phyloP scores from a whole-genome alignment of 2,329 filamentous ascomycete genomes.

The Colletotrichum trifolii region DNA sequence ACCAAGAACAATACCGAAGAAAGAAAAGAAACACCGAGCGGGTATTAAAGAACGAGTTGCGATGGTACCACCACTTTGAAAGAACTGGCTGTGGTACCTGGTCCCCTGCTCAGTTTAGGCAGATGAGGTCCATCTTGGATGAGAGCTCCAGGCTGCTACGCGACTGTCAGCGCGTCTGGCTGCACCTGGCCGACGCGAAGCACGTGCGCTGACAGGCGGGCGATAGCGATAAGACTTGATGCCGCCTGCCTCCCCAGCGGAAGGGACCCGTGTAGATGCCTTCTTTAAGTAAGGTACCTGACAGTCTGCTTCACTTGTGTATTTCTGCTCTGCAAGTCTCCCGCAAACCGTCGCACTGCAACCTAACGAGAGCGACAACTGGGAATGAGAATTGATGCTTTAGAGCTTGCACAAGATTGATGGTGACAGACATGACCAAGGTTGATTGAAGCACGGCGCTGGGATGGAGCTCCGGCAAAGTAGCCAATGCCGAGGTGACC shows the following conservation, averaged over 20 bases:
- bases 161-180: slow-evolving; percentile 22
- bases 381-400: too few relatives aligned
- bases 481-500: slow-evolving; percentile 28
- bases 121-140: slow-evolving; percentile 28
- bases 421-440: neutral
- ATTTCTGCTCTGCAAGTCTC: too few relatives aligned
- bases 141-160: slow-evolving; percentile 33
- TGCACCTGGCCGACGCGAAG: slow-evolving; percentile 25
- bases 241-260: neutral
- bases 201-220: slow-evolving; percentile 29
- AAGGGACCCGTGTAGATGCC: neutral
- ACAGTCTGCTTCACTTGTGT: neutral
- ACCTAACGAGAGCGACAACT: too few relatives aligned
- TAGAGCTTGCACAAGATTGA: too few relatives aligned
- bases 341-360: too few relatives aligned
- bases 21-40: neutral
- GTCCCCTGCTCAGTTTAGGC: slow-evolving; percentile 33
- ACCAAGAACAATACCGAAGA: neutral
- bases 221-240: slow-evolving; percentile 11
- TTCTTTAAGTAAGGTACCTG: too few relatives aligned
- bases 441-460: neutral
- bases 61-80: too few relatives aligned
- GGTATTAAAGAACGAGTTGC: slow-evolving; percentile 6
- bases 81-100: slow-evolving; percentile 2
- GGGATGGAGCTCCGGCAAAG: slow-evolving; percentile 12